These are phyloP conservation scores for Coemansia sp. DNA, from an alignment of 192 early-diverging fungal species.

Conservation along the genomic window DNA sequence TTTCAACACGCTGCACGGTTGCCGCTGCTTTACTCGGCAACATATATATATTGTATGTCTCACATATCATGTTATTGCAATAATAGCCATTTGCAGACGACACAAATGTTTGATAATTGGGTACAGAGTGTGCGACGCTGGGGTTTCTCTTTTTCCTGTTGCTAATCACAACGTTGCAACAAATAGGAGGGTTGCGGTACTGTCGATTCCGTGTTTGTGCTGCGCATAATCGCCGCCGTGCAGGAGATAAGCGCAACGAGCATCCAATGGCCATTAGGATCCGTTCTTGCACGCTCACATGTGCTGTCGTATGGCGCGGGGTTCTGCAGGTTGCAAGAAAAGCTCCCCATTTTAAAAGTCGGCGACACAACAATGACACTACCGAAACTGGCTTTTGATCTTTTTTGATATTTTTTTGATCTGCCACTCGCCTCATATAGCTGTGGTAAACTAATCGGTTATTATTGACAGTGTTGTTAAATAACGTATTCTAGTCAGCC, in stretches of 20 bases:
- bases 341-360: not conserved
- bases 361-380: not conserved
- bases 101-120: too few species aligned
- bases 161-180: not conserved
- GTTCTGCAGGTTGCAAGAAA: not conserved
- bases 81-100: too few species aligned
- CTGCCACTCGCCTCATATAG: not conserved
- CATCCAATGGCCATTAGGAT: not conserved
- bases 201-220: not conserved
- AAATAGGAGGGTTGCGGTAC: not conserved
- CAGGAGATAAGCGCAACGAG: constrained; percentile 2
- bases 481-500: too few species aligned
- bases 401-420: not conserved
- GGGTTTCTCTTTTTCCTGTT: too few species aligned
- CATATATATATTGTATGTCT: too few species aligned
- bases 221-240: constrained; percentile 2
- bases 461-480: not conserved
- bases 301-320: not conserved
- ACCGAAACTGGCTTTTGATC: not conserved
- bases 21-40: too few species aligned
- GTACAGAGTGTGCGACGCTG: too few species aligned
- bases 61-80: too few species aligned
- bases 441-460: not conserved
- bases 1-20: too few species aligned
- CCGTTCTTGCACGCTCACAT: not conserved